Evolutionary conservation across 2,329 filamentous ascomycete genomes (phyloP).

Genomic region (Talaromyces sp.): DNA sequence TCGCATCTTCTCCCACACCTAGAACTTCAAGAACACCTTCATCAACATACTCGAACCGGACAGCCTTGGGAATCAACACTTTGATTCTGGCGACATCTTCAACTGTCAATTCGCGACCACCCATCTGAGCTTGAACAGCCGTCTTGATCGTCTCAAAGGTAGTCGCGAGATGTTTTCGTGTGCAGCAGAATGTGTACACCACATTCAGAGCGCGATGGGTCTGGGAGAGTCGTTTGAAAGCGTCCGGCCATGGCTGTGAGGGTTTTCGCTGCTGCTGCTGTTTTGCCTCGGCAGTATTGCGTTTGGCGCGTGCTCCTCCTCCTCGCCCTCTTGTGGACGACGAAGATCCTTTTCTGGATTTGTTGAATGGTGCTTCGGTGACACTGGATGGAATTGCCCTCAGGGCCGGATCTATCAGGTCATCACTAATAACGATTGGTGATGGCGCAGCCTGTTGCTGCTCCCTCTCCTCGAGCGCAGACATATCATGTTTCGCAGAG

Average conservation of each 20-base stretch:
- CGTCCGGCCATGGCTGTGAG: constrained; percentile 66
- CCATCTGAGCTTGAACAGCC: constrained; percentile 79
- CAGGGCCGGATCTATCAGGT: constrained; percentile 12
- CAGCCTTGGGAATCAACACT: constrained; percentile 69
- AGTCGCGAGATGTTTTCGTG: constrained; percentile 85
- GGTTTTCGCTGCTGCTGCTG: constrained; percentile 21
- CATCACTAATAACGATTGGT: not conserved
- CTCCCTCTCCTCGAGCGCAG: not conserved
- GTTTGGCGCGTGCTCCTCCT: constrained; percentile 1
- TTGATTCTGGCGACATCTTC: constrained; percentile 82
- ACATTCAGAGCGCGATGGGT: constrained; percentile 83
- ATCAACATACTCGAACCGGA: constrained; percentile 84
- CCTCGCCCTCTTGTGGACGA: not conserved
- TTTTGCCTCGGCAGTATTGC: not conserved
- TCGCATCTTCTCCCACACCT: constrained; percentile 61
- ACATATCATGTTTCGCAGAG: constrained; percentile 4
- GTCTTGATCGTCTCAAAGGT: constrained; percentile 85
- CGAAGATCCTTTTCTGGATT: not conserved
- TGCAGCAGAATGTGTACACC: constrained; percentile 92
- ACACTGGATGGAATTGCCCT: not conserved
- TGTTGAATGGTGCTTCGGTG: not conserved
- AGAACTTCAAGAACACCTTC: constrained; percentile 79
- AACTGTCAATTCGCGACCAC: constrained; percentile 60
- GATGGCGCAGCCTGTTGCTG: not conserved
- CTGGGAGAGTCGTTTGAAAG: constrained; percentile 69